Base-by-base conservation (phyloP, 371 early-diverging fungal genomes). In the Mucor ambiguus region DNA sequence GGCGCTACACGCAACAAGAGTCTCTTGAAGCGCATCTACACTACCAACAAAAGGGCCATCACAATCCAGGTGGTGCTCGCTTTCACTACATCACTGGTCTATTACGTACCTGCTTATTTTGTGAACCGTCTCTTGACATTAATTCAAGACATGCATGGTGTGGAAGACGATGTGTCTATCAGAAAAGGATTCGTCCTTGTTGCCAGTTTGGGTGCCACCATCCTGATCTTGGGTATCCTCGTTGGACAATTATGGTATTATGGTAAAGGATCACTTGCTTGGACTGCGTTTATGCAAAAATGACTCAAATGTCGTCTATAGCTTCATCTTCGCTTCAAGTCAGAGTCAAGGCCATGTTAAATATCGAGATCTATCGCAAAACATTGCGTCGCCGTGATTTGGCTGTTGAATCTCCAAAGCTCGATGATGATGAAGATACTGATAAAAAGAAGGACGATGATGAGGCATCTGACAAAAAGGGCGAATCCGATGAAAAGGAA, bases 311-410 rank as follows among this genome's bases (percentile, higher is more conserved):
- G n/a, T n/a, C n/a, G n/a, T n/a, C n/a, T n/a, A n/a, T n/a, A n/a
- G n/a, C n/a, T n/a, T 67, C 72, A 26, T 78, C 71, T 0, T 73
- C 74, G 35, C 67, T 82, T 24, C 80, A 86, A 60, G 79, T 83
- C 9, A 70, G 83, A 8, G 63, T 84, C 61, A 83, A 79, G 66
- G 78, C 79, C 4, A 77, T 84, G 73, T 65, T 85, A 32, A 83
- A 82, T 56, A 74, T 86, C 5, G 88, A 87, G 63, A 81, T 87
- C 18, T 87, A 87, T 52, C 78, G 81, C 61, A 87, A 87, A 61
- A 85, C 86, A 0, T 66, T 87, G 8, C 83, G 81, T 43, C 80
- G 85, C 84, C 37, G 77, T 93, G 54, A 87, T 88, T 65, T 52
- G 5, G 52, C 52, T 28, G 52, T 28, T 24, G 52, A 10, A 14